A percentile compares a stretch with the other conserved stretches of the same genome.
Evolutionary conservation across 202 grass and related monocot species (phyloP).

Genomic region (Panicum virgatum): DNA sequence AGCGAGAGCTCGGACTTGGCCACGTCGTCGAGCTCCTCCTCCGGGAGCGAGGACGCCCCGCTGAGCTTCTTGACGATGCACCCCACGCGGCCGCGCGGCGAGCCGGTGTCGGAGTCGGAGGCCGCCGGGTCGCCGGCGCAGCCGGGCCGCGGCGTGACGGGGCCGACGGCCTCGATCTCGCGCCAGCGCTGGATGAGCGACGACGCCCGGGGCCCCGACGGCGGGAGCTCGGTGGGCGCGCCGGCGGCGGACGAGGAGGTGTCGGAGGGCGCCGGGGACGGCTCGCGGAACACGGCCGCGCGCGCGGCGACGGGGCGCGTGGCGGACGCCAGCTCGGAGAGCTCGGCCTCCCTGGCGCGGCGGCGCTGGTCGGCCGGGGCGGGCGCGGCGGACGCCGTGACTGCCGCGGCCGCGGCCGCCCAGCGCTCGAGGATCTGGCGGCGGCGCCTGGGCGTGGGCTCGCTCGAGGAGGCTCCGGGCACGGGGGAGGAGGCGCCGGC

Average conservation of each 20-base stretch:
- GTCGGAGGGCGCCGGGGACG: slow-evolving; percentile 46
- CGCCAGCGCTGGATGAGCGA: slow-evolving; percentile 97
- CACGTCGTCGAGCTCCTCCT: slow-evolving; percentile 41
- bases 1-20: background rate
- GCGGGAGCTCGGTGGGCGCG: slow-evolving; percentile 41
- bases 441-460: slow-evolving; percentile 43
- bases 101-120: slow-evolving; percentile 39
- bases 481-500: background rate
- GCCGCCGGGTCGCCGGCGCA: background rate
- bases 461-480: background rate
- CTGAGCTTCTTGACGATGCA: slow-evolving; percentile 73
- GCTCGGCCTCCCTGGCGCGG: slow-evolving; percentile 67
- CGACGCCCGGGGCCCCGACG: slow-evolving; percentile 67
- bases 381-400: slow-evolving; percentile 43
- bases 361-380: slow-evolving; percentile 41
- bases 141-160: slow-evolving; percentile 40
- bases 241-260: slow-evolving; percentile 35
- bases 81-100: slow-evolving; percentile 49
- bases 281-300: slow-evolving; percentile 54
- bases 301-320: slow-evolving; percentile 62
- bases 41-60: slow-evolving; percentile 38
- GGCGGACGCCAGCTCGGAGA: slow-evolving; percentile 52
- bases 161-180: slow-evolving; percentile 72
- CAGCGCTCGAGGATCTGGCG: slow-evolving; percentile 70
- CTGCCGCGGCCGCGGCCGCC: slow-evolving; percentile 53